Conservation (phyloP, 2,329 filamentous ascomycete species). For the Byssochlamys sp. region DNA sequence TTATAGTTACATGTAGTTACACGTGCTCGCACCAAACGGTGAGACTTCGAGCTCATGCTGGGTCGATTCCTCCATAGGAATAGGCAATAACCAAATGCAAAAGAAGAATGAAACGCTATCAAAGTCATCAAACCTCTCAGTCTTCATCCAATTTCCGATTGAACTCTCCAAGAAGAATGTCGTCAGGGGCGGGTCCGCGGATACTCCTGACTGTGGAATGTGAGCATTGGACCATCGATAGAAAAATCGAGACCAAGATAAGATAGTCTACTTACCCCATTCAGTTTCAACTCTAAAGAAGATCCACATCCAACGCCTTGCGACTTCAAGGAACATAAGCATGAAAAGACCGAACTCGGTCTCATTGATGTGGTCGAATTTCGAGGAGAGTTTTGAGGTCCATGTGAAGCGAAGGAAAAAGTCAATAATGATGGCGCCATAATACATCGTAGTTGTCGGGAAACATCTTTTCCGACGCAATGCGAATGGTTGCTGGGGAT, state of each 20-base stretch:
- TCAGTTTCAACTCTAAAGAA: slow-evolving; percentile 93
- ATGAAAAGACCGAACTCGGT: slow-evolving; percentile 81
- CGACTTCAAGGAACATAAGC: slow-evolving; percentile 76
- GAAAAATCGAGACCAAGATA: slow-evolving; percentile 8
- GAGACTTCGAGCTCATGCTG: not conserved
- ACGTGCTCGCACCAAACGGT: not conserved
- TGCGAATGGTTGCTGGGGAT: slow-evolving; percentile 62
- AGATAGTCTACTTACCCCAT: slow-evolving; percentile 52
- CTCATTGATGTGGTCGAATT: slow-evolving; percentile 74
- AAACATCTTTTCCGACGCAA: slow-evolving; percentile 67
- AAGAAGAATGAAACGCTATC: not conserved
- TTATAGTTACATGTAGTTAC: not conserved
- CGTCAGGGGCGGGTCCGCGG: slow-evolving; percentile 50
- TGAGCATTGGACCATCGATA: not conserved
- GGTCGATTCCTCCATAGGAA: not conserved
- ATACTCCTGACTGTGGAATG: slow-evolving; percentile 41
- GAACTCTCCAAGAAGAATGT: slow-evolving; percentile 67
- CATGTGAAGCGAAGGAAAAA: slow-evolving; percentile 78
- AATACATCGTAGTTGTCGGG: slow-evolving; percentile 65
- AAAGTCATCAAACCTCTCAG: slow-evolving; percentile 15
- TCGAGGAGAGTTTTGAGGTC: slow-evolving; percentile 75
- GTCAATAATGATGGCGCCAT: slow-evolving; percentile 68
- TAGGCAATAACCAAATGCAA: not conserved
- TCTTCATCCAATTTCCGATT: slow-evolving; percentile 57
- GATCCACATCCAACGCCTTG: slow-evolving; percentile 89